phyloP scores from a whole-genome alignment of 768 basidiomycete genomes.

The Leucocoprinus birnbaumii region DNA sequence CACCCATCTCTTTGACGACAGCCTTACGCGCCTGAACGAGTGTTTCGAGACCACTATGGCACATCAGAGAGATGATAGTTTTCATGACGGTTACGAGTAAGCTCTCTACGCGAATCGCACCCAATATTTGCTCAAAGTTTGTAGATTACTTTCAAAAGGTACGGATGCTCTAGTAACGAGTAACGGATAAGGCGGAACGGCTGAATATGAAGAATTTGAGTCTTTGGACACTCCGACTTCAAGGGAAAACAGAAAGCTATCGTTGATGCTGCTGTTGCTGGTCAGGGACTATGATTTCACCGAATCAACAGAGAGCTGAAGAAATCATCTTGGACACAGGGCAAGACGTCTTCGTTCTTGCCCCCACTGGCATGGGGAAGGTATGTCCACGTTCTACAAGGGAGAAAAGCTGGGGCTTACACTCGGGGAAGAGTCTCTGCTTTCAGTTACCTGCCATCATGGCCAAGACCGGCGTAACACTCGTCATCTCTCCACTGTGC shows the following conservation, averaged over 20 bases:
- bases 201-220: conserved; percentile 29
- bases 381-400: conserved; percentile 27
- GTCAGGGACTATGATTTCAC: conserved; percentile 27
- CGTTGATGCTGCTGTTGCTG: conserved; percentile 64
- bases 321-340: conserved; percentile 33
- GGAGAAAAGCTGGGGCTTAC: not conserved
- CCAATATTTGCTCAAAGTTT: not conserved
- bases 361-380: conserved; percentile 91
- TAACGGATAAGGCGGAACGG: not conserved
- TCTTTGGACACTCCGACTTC: conserved; percentile 65
- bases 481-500: conserved; percentile 76
- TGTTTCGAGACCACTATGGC: not conserved
- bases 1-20: too few relatives aligned
- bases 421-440: conserved; percentile 63
- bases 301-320: not conserved
- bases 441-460: conserved; percentile 82
- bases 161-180: not conserved
- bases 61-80: not conserved
- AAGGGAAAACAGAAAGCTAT: conserved; percentile 81
- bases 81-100: not conserved
- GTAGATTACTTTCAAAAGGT: conserved; percentile 1
- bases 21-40: too few relatives aligned
- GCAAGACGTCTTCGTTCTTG: conserved; percentile 72
- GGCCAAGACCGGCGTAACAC: conserved; percentile 63
- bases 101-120: not conserved